phyloP scores from a whole-genome alignment of 345 rosid genomes.

The Turritis glabra region DNA sequence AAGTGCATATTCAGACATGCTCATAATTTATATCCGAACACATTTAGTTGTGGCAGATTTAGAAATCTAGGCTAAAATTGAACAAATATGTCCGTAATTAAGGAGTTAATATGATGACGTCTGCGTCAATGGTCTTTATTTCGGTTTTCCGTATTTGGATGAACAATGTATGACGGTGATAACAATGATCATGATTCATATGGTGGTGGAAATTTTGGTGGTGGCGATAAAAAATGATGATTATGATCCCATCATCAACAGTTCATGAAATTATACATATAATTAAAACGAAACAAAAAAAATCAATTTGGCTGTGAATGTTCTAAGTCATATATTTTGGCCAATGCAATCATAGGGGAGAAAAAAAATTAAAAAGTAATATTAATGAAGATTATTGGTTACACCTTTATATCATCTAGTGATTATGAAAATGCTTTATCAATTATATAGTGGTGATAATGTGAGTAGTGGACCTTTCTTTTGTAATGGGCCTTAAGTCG shows the following conservation, averaged over 20 bases:
- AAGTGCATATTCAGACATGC: background rate
- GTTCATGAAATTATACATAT: background rate
- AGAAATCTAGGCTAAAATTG: background rate
- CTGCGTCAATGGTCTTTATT: background rate
- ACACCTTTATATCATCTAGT: slow-evolving; percentile 17
- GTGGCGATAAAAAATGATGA: background rate
- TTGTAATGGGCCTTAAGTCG: slow-evolving; percentile 24
- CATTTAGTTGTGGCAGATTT: background rate
- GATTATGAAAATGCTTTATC: slow-evolving; percentile 15
- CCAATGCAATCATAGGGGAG: slow-evolving; percentile 1
- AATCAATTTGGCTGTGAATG: background rate
- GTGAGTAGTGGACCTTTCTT: slow-evolving; percentile 16
- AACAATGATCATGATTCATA: slow-evolving; percentile 7
- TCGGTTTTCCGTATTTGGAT: background rate
- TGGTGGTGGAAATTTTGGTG: slow-evolving; percentile 1
- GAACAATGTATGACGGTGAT: background rate
- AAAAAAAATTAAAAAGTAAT: background rate
- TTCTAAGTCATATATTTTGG: slow-evolving; percentile 21
- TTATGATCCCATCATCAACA: slow-evolving; percentile 22
- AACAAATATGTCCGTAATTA: background rate
- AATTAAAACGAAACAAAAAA: background rate
- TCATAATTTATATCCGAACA: background rate
- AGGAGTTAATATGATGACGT: background rate
- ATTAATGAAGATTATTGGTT: slow-evolving; percentile 14
- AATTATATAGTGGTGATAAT: background rate